phyloP scores from a whole-genome alignment of 2,329 filamentous ascomycete genomes.

The Penicillium sclerotigenum region DNA sequence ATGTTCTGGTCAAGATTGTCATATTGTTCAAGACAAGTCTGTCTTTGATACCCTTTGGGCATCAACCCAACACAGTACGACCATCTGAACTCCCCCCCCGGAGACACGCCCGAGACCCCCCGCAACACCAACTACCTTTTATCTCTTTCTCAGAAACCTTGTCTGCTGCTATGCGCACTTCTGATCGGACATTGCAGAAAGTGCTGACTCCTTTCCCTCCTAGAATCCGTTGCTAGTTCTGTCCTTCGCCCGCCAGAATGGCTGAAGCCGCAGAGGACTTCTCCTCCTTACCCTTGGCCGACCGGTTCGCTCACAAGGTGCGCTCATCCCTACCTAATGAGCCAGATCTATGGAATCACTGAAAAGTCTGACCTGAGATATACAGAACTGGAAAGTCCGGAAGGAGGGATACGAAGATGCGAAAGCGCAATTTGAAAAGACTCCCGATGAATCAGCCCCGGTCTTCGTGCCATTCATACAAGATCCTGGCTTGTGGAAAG shows the following conservation, averaged over 20 bases:
- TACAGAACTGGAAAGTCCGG: slow-evolving; percentile 88
- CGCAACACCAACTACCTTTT: neutral
- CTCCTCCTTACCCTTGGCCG: slow-evolving; percentile 42
- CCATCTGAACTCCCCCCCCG: neutral
- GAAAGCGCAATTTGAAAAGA: slow-evolving; percentile 77
- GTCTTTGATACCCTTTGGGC: slow-evolving; percentile 18
- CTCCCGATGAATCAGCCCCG: slow-evolving; percentile 79
- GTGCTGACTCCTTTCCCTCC: neutral
- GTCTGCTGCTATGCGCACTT: neutral
- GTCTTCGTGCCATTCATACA: slow-evolving; percentile 83
- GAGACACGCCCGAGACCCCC: neutral
- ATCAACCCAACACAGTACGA: slow-evolving; percentile 18
- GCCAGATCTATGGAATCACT: slow-evolving; percentile 9
- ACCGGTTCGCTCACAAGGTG: slow-evolving; percentile 46
- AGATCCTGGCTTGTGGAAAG: slow-evolving; percentile 85
- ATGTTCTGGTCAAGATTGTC: neutral
- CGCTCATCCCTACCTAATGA: slow-evolving; percentile 7
- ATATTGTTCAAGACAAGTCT: slow-evolving; percentile 8
- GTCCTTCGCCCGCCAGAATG: slow-evolving; percentile 30
- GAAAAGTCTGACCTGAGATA: slow-evolving; percentile 15
- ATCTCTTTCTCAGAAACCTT: neutral
- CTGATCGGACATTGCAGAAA: neutral
- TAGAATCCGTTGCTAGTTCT: neutral
- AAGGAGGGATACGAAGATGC: slow-evolving; percentile 95
- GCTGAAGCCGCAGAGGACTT: slow-evolving; percentile 45